Evolutionary conservation across 768 basidiomycete species (phyloP).

Genomic region (Panaeolus cyanescens): DNA sequence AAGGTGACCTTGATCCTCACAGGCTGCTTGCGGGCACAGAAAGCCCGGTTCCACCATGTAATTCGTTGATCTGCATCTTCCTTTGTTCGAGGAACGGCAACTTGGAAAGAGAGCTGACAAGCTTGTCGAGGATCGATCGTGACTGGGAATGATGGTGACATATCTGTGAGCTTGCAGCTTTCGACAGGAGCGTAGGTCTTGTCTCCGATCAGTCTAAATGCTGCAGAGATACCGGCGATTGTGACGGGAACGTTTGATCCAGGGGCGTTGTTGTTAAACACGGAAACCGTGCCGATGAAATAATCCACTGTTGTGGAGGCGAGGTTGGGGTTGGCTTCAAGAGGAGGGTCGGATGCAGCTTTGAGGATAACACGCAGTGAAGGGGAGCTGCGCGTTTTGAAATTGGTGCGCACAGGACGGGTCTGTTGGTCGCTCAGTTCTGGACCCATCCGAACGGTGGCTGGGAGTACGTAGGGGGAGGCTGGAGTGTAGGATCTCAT

Average conservation of each 20-base stretch:
- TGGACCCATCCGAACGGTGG: constrained; percentile 31
- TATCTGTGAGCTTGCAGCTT: constrained; percentile 26
- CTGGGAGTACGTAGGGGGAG: constrained; percentile 33
- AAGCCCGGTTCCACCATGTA: constrained; percentile 35
- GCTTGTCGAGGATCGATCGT: constrained; percentile 41
- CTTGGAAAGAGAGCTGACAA: constrained; percentile 28
- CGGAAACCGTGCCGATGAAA: constrained; percentile 33
- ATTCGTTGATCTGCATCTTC: constrained; percentile 31
- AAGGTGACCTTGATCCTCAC: constrained; percentile 36
- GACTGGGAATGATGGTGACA: constrained; percentile 24
- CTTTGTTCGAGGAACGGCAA: constrained; percentile 30
- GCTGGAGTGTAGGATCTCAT: constrained; percentile 35
- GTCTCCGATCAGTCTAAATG: constrained; percentile 38
- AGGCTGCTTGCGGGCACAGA: constrained; percentile 33
- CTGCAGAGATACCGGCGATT: constrained; percentile 32
- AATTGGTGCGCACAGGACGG: constrained; percentile 35
- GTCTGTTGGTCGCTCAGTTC: constrained; percentile 30
- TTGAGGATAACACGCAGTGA: constrained; percentile 34
- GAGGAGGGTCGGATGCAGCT: constrained; percentile 34
- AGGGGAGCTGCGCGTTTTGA: constrained; percentile 35
- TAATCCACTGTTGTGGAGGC: constrained; percentile 26
- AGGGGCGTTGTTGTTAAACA: constrained; percentile 38
- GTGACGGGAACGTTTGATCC: constrained; percentile 33
- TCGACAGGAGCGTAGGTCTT: constrained; percentile 19
- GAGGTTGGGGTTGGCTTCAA: constrained; percentile 32